Base-by-base conservation (phyloP, 768 basidiomycete genomes). In the Pleurotus giganteus region DNA sequence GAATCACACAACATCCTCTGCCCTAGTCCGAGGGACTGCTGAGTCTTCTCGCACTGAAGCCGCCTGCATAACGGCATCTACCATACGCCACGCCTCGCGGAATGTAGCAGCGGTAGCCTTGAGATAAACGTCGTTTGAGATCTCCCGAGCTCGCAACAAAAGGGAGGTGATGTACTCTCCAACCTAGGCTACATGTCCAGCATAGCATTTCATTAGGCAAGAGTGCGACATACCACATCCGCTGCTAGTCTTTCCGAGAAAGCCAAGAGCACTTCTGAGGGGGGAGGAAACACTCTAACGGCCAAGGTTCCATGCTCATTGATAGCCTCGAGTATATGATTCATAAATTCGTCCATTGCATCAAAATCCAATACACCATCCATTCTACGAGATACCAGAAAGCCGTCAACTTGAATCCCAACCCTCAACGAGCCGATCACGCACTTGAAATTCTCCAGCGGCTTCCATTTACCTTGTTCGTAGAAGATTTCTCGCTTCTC, bases 401-500 rank as follows among this genome's bases (percentile, higher is more conserved):
- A 37, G 54, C 26, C 28, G 50, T 19, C 11, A 43, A 59, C 46
- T n/a, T 27, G 3, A 53, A 21, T 12, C 54, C 32, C 52, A 17
- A 44, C 55, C 2, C 31, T n/a, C 23, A 51, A 29, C 31, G 34
- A 51, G 49, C 49, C 49, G 26, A 36, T 51, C 31, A 74, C 84
- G 64, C 69, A 86, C 84, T 84, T 86, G 65, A 89, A 82, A 70
- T 98, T 99, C 57, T 88, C 85, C 52, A 89, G 66, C 0, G 94
- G 82, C 58, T 89, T 80, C 88, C 91, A 94, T 45, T 80, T 78
- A 5, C 81, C 84, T 55, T 83, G 82, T 59, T 94, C 88, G 68
- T 96, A 98, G 62, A 98, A 94, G 19, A 98, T 85, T 67, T 96
- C 94, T 42, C 89, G 75, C 74, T 96, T 95, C 71, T 99, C 95